Percentiles rank a stretch among this genome's conserved stretches.
Evolutionary conservation across 441 rosid genomes (phyloP).

Genomic region (Eutrema salsugineum): DNA sequence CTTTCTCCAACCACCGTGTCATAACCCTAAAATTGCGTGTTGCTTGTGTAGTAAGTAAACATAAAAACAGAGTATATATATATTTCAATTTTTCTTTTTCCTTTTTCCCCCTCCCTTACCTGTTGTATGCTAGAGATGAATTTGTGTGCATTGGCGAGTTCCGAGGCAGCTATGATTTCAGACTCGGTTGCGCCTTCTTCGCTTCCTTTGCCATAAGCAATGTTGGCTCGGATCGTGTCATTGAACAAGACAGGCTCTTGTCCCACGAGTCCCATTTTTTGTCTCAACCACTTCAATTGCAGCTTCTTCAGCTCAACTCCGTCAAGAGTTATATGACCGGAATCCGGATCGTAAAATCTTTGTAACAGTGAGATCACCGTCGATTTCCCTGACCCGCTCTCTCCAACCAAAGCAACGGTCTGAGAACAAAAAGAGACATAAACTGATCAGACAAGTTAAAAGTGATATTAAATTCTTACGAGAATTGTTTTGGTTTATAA

Average conservation of each 20-base stretch:
- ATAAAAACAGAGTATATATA: background rate
- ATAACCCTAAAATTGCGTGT: constrained; percentile 33
- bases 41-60: background rate
- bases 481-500: background rate
- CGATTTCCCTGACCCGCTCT: constrained; percentile 59
- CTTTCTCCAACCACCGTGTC: constrained; percentile 49
- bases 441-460: background rate
- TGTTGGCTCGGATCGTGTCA: constrained; percentile 51
- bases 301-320: constrained; percentile 46
- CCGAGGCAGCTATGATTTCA: constrained; percentile 51
- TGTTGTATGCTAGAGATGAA: constrained; percentile 49
- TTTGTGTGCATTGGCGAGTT: constrained; percentile 48
- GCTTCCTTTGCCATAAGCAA: constrained; percentile 57
- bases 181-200: constrained; percentile 40
- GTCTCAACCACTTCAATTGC: constrained; percentile 53
- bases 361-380: constrained; percentile 48
- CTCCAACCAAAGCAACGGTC: constrained; percentile 64
- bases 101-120: constrained; percentile 11
- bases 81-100: background rate
- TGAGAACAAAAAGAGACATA: constrained; percentile 3
- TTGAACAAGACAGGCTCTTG: constrained; percentile 63
- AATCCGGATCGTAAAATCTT: constrained; percentile 52
- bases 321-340: constrained; percentile 47
- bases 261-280: constrained; percentile 60
- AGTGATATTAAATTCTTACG: background rate